Base-by-base conservation (phyloP, 768 basidiomycete species). In the Sporobolomyces roseus region DNA sequence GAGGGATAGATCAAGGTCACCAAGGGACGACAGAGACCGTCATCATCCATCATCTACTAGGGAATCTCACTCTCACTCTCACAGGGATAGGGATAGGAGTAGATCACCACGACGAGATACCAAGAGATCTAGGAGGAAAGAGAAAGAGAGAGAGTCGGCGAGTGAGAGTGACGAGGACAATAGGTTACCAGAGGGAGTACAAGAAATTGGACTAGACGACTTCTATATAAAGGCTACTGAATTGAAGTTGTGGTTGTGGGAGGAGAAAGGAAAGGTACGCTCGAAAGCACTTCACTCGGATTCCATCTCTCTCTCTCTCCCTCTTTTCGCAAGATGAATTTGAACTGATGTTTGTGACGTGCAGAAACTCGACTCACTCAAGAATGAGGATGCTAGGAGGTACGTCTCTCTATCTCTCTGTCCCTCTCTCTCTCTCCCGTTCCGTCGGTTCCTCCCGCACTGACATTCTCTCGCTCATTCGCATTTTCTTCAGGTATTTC, bases 161-260 rank as follows among this genome's bases (percentile, higher is more conserved):
- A 45, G 48, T 27, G 63, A 43, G 3, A 43, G 29, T 19, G 63
- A 54, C 4, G 63, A 41, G 19, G 54, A 45, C 0, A 4, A 16
- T 10, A 35, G 49, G 7, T 49, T 60, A 36, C 2, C 59, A 36
- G 8, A 35, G 21, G 78, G 78, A 1, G 74, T 76, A 21, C 78
- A 82, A n/a, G 80, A 83, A 23, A 89, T 94, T 70, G 85, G 84
- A 0, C 88, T 90, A 74, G 84, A 87, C 0, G 92, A 94, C 76
- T 96, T 93, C 76, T 96, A 92, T 79, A 82, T 88, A 75, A 93
- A 90, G 79, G 89, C 85, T 60, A 84, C 86, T 63, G 93, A 96
- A 76, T 94, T 93, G 76, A 84, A 87, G 71, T 78, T 85, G 30
- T 97, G 93, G 91, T 81, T 96, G 65, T 90, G 88, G 78, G 87